These are phyloP conservation scores for Arxiozyma bovina DNA, from an alignment of 1,139 yeast species.

Conservation along the genomic window DNA sequence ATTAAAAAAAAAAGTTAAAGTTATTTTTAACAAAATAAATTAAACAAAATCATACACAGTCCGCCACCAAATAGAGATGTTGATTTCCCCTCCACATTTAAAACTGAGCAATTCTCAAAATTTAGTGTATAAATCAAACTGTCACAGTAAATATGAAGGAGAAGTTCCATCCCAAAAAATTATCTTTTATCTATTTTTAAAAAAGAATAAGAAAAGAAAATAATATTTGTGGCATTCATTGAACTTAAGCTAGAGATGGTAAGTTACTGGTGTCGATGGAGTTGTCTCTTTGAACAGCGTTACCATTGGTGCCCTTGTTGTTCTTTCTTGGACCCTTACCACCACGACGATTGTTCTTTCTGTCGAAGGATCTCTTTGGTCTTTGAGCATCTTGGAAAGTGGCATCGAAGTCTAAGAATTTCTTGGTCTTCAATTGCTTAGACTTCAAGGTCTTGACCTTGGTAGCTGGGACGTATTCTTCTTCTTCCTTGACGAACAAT, in stretches of 20 bases:
- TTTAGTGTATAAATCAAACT: not conserved
- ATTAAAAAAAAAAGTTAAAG: not conserved
- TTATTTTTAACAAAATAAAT: not conserved
- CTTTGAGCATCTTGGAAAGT: conserved; percentile 45
- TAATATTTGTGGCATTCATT: conserved; percentile 2
- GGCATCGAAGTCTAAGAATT: conserved; percentile 57
- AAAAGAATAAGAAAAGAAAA: not conserved
- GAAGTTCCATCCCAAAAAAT: conserved; percentile 2
- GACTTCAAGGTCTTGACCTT: conserved; percentile 50
- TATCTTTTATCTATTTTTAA: not conserved
- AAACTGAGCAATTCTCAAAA: not conserved
- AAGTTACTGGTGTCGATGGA: conserved; percentile 48
- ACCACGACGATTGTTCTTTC: conserved; percentile 32
- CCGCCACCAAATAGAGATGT: conserved; percentile 7
- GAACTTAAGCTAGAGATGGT: conserved; percentile 41
- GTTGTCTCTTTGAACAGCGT: conserved; percentile 20
- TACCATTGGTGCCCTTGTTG: conserved; percentile 26
- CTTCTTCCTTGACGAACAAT: conserved; percentile 49
- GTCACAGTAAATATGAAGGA: not conserved
- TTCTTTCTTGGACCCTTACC: conserved; percentile 26
- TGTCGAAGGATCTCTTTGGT: conserved; percentile 26
- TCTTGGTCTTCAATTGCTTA: conserved; percentile 63
- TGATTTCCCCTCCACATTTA: not conserved
- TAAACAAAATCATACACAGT: conserved; percentile 8
- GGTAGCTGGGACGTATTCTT: conserved; percentile 48